Conservation (phyloP, 2,329 filamentous ascomycete species). For the Alternaria triticimaculans region DNA sequence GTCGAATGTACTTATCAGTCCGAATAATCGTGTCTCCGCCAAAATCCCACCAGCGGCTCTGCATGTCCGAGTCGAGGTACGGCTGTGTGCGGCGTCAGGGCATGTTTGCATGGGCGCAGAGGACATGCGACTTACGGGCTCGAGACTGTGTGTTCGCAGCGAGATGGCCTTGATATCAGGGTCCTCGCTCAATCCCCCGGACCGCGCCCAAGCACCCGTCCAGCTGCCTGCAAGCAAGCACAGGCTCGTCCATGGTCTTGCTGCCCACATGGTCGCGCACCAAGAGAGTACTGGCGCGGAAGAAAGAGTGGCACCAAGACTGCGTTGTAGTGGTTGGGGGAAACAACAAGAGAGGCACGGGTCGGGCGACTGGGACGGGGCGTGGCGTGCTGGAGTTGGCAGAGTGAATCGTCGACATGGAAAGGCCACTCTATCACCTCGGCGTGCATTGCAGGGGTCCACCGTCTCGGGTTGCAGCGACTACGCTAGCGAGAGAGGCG, state of each 20-base stretch:
- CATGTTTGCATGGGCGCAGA: not conserved
- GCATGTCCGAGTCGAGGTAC: slow-evolving; percentile 97
- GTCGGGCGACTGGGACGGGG: slow-evolving; percentile 38
- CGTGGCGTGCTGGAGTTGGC: slow-evolving; percentile 29
- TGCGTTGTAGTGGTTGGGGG: slow-evolving; percentile 32
- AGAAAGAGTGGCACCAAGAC: slow-evolving; percentile 40
- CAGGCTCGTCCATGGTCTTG: slow-evolving; percentile 45
- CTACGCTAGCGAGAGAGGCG: slow-evolving; percentile 22
- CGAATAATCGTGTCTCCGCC: slow-evolving; percentile 90
- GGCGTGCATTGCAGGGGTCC: slow-evolving; percentile 34
- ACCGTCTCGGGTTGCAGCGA: slow-evolving; percentile 11
- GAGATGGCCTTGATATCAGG: slow-evolving; percentile 69
- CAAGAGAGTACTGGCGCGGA: slow-evolving; percentile 7
- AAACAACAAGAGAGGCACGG: slow-evolving; percentile 24
- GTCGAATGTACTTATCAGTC: slow-evolving; percentile 81
- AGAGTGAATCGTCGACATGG: slow-evolving; percentile 14
- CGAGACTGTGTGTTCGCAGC: slow-evolving; percentile 86
- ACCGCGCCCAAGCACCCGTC: slow-evolving; percentile 34
- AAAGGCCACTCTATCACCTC: slow-evolving; percentile 31
- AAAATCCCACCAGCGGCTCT: slow-evolving; percentile 99
- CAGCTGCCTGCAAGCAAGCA: slow-evolving; percentile 49
- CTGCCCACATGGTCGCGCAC: slow-evolving; percentile 43
- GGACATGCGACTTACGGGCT: slow-evolving; percentile 67
- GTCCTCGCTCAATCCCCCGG: slow-evolving; percentile 43
- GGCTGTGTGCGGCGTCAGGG: slow-evolving; percentile 63